Conservation (phyloP, 2,329 filamentous ascomycete species). For the Bimuria novae-zelandiae region DNA sequence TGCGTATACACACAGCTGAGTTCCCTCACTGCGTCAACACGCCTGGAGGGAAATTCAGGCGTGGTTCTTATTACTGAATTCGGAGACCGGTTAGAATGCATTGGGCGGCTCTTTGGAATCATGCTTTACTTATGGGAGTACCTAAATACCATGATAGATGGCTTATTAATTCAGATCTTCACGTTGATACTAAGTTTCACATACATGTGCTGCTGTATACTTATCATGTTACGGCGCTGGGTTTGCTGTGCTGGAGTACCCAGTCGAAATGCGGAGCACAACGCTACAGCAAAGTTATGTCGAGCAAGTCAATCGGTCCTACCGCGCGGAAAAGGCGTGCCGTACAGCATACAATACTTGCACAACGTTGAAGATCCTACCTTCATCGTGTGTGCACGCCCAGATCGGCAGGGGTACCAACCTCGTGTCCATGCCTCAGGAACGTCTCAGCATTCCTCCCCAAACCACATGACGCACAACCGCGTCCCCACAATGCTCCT, state of each 20-base stretch:
- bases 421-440: slow-evolving; percentile 10
- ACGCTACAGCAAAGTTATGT: not conserved
- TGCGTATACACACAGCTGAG: too few relatives aligned
- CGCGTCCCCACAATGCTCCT: not conserved
- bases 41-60: too few relatives aligned
- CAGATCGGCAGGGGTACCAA: slow-evolving; percentile 4
- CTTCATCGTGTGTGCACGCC: not conserved
- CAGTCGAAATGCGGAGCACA: not conserved
- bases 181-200: not conserved
- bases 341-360: not conserved
- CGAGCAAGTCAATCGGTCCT: not conserved
- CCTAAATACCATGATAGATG: not conserved
- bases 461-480: not conserved
- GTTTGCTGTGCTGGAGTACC: too few relatives aligned
- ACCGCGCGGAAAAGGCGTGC: not conserved
- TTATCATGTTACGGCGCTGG: too few relatives aligned
- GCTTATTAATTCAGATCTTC: not conserved
- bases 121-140: not conserved
- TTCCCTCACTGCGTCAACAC: too few relatives aligned
- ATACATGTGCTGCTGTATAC: too few relatives aligned
- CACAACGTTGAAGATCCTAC: not conserved
- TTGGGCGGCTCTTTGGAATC: not conserved
- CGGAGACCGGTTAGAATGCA: not conserved
- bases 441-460: slow-evolving; percentile 13
- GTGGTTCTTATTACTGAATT: too few relatives aligned